Evolutionary conservation across 768 basidiomycete species (phyloP).

Genomic region (Russula virescens): DNA sequence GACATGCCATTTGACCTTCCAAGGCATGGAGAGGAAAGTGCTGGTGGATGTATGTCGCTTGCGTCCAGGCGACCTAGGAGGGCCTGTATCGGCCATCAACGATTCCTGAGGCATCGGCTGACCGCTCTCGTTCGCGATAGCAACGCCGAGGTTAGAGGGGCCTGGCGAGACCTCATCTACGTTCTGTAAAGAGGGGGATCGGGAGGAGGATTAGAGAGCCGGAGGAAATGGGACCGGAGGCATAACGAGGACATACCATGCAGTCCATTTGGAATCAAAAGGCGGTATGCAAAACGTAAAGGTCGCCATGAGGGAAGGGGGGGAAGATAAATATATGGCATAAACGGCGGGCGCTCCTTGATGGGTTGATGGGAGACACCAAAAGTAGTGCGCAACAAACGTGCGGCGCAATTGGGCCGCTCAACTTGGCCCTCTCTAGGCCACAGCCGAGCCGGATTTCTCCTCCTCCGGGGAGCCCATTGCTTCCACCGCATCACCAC

Average conservation of each 20-base stretch:
- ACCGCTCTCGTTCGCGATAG: not conserved
- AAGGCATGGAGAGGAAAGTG: slow-evolving; percentile 10
- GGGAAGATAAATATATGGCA: not conserved
- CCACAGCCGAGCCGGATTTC: not conserved
- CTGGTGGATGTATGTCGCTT: not conserved
- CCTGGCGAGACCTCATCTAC: not conserved
- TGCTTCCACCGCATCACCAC: not conserved
- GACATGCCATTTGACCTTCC: slow-evolving; percentile 3
- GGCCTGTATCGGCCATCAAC: not conserved
- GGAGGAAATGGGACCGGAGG: not conserved
- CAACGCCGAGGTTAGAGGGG: slow-evolving; percentile 4
- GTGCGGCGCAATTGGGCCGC: slow-evolving; percentile 1
- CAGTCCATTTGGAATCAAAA: not conserved
- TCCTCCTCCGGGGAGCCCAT: too few species aligned
- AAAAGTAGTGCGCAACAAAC: not conserved
- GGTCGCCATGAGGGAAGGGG: not conserved
- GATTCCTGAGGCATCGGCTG: too few species aligned
- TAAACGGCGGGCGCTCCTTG: slow-evolving; percentile 12
- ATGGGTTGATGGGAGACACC: not conserved
- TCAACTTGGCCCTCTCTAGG: not conserved
- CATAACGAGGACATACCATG: not conserved
- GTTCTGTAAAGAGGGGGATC: not conserved
- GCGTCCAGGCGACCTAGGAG: not conserved
- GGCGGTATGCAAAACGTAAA: not conserved
- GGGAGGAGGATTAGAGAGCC: not conserved